These are phyloP conservation scores for Serendipita sp. DNA, from an alignment of 768 basidiomycete species.

Conservation along the genomic window DNA sequence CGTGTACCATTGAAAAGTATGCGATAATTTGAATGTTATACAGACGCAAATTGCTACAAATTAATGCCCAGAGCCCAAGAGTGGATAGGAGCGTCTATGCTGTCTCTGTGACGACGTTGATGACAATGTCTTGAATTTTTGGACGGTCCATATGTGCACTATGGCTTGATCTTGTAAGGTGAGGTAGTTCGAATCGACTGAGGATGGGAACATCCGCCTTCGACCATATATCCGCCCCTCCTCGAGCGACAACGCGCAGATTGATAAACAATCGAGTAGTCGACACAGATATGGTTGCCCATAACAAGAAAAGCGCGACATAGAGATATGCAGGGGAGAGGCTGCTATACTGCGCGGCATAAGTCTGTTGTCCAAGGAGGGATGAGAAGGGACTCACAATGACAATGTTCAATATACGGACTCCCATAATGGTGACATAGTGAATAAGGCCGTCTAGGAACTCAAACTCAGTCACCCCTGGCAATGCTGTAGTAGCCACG, in stretches of 20 bases:
- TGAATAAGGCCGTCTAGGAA: not conserved
- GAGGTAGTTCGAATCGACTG: not conserved
- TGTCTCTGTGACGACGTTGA: not conserved
- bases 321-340: not conserved
- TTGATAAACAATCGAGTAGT: not conserved
- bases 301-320: not conserved
- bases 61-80: not conserved
- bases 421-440: not conserved
- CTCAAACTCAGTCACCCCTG: not conserved
- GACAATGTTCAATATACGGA: conserved; percentile 1
- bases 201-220: not conserved
- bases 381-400: not conserved
- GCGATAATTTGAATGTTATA: not conserved
- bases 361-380: not conserved
- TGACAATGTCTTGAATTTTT: not conserved
- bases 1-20: not conserved
- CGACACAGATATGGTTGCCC: not conserved
- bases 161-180: not conserved
- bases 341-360: not conserved
- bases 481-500: not conserved
- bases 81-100: not conserved
- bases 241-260: not conserved
- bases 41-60: too few species aligned
- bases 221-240: not conserved
- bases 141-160: not conserved